Evolutionary conservation across 2,329 filamentous ascomycete genomes (phyloP), one percentile per base, ranked within the genome.

Genomic region (Xylariaceae sp.): DNA sequence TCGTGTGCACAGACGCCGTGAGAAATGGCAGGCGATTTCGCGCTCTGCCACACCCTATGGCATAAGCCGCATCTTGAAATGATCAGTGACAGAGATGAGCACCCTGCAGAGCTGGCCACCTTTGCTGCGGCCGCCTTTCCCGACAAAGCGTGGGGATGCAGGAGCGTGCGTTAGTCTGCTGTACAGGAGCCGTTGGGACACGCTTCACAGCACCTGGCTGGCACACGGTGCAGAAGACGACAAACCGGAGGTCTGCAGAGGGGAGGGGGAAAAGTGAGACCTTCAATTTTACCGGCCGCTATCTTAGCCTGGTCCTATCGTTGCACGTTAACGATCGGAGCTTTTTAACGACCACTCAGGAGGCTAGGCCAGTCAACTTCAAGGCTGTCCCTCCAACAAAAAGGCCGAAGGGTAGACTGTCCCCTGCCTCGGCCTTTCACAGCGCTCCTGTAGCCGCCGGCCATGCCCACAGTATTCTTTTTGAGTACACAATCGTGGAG

Each of bases 391-490:
- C 64, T 62, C 63, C 64, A 60, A 59, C 45, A 63, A 64, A 60
- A 59, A 57, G 61, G 58, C 59, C 64, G 62, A 60, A 61, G 50
- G 58, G 58, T 58, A 62, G 67, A 67, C 69, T 64, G 57, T 59
- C 67, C 66, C 66, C 62, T 65, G 60, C 51, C 56, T 62, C 65
- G 67, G 68, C 75, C 74, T 75, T 74, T 77, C 68, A 75, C 61
- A 72, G 67, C 54, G 60, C 71, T 64, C 53, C 70, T 75, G 68
- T 74, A 75, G 69, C 73, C 75, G 75, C 73, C 71, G 67, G 59
- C 55, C 57, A 57, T 55, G 50, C 62, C 61, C 58, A 66, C 57
- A 58, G 53, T 61, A 59, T 60, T 37, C 51, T 56, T 24, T 15
- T 55, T 60, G 55, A 57, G 50, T 42, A 51, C 57, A 51, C 52